Conservation (phyloP, 805 yeast genomes). For the Lipomyces starkeyi region DNA sequence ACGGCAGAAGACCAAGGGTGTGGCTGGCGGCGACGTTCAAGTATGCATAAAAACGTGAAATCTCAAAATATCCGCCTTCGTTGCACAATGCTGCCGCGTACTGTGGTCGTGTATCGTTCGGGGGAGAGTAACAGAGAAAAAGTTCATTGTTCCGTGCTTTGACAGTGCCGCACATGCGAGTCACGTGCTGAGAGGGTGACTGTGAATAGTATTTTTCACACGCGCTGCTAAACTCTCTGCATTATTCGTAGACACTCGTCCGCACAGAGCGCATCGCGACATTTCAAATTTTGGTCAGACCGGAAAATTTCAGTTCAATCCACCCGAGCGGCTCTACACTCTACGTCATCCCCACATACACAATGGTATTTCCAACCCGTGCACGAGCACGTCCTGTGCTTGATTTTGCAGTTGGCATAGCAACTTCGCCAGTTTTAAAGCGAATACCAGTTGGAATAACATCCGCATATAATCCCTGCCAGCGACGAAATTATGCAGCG, state of each 20-base stretch:
- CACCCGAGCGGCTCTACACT: background rate
- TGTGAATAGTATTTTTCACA: background rate
- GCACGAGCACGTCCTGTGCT: background rate
- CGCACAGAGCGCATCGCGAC: background rate
- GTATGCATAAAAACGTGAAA: background rate
- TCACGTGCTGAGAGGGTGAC: background rate
- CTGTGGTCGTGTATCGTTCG: background rate
- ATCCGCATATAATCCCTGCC: background rate
- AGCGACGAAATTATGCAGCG: background rate
- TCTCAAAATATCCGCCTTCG: background rate
- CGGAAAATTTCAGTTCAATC: background rate
- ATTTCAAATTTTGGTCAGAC: background rate
- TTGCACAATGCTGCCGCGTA: background rate
- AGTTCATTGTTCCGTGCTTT: background rate
- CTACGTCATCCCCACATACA: background rate
- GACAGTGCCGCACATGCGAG: background rate
- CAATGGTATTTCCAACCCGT: background rate
- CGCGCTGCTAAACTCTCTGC: background rate
- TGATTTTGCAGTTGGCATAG: background rate
- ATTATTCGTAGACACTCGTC: conserved; percentile 2
- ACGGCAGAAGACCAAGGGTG: background rate
- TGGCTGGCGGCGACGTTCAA: background rate
- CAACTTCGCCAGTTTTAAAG: background rate
- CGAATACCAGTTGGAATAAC: background rate
- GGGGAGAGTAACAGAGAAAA: background rate